phyloP scores from a whole-genome alignment of 129 eudicot species.

The Ambrosia trifida region DNA sequence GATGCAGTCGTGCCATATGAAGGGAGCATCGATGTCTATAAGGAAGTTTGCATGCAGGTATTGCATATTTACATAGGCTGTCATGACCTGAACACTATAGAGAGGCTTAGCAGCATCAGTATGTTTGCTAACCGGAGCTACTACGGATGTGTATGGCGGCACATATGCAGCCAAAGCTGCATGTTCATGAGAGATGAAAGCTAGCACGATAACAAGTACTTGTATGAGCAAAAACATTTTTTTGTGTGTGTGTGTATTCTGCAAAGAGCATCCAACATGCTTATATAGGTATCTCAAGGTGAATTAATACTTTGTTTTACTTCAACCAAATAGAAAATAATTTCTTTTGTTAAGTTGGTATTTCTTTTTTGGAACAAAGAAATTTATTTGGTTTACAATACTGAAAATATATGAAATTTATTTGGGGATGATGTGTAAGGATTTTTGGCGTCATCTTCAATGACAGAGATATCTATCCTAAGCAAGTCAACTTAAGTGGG shows the following conservation, averaged over 20 bases:
- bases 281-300: neutral
- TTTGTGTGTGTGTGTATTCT: neutral
- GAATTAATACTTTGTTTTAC: no score
- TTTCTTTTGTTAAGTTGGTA: no score
- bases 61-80: neutral
- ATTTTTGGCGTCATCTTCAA: neutral
- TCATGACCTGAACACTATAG: slow-evolving; percentile 16
- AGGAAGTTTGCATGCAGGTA: slow-evolving; percentile 28
- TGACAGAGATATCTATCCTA: neutral
- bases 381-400: no score
- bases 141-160: slow-evolving; percentile 31
- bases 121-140: slow-evolving; percentile 36
- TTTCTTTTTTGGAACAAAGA: no score
- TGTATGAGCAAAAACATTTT: neutral
- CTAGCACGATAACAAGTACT: neutral
- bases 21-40: slow-evolving; percentile 47
- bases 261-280: neutral
- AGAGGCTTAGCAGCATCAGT: slow-evolving; percentile 28
- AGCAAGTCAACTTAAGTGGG: slow-evolving; percentile 3
- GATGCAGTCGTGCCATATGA: slow-evolving; percentile 40
- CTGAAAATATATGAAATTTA: no score
- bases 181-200: slow-evolving; percentile 12
- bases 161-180: neutral
- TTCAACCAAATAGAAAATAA: no score
- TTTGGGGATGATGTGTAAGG: neutral